phyloP scores from a whole-genome alignment of 75 land plant genomes.

The Isoetes taiwanensis region DNA sequence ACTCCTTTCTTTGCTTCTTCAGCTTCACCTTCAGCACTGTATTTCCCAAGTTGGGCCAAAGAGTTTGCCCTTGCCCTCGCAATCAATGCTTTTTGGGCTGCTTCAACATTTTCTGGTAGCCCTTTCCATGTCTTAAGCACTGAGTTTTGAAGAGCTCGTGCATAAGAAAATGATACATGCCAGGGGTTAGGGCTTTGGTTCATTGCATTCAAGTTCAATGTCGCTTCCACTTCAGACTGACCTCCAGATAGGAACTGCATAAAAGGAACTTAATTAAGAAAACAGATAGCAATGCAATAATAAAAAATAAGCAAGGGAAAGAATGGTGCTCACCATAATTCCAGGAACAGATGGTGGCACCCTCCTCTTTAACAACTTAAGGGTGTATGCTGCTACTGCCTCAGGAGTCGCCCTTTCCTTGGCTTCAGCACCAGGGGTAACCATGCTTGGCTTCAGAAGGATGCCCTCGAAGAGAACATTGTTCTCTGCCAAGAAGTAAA shows the following conservation, averaged over 20 bases:
- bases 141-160: constrained; percentile 52
- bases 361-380: constrained; percentile 42
- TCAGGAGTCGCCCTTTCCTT: constrained; percentile 53
- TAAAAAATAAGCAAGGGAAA: not conserved
- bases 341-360: constrained; percentile 87
- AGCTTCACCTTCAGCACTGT: constrained; percentile 47
- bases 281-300: not conserved
- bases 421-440: constrained; percentile 74
- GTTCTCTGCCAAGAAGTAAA: constrained; percentile 75
- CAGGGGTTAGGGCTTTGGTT: constrained; percentile 54
- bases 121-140: constrained; percentile 64
- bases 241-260: constrained; percentile 55
- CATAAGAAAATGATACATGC: constrained; percentile 62
- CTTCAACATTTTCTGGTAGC: constrained; percentile 43
- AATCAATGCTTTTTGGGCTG: constrained; percentile 36
- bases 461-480: constrained; percentile 67
- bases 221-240: constrained; percentile 87
- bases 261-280: not conserved
- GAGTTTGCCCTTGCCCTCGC: constrained; percentile 48
- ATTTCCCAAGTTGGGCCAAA: constrained; percentile 54
- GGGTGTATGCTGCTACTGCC: constrained; percentile 55
- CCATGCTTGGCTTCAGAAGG: constrained; percentile 85
- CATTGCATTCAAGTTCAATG: constrained; percentile 60
- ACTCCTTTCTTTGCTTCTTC: constrained; percentile 49
- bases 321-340: constrained; percentile 52